Base-by-base conservation (phyloP, 176 grass and related monocot species). In the Musa beccarii region DNA sequence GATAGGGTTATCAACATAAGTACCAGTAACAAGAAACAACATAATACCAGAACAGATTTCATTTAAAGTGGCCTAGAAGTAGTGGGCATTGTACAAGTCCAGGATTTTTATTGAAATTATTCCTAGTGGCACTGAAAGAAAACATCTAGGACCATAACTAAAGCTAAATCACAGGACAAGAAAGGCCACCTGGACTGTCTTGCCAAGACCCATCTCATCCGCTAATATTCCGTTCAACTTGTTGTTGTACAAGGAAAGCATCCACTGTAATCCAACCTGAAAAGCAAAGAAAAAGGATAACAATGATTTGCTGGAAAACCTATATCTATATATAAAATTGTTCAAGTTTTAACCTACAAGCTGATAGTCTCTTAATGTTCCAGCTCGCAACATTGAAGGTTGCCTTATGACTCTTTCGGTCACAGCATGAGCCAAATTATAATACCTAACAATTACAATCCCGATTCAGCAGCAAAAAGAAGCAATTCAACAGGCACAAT, bases 191-290 rank as follows among this genome's bases (percentile, higher is more conserved):
- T 99, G 96, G 53, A 99, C 91, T 79, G 96, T 99, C 86, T 99
- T 99, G 74, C 96, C 96, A 73, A 99, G 96, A 86, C 96, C 96
- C 96, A 99, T 99, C 89, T 99, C 96, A 86, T 99, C 96, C 72
- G 96, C 96, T 78, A 99, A 92, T 86, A 99, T 99, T 66, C 96
- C 96, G 77, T 99, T 99, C 85, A 99, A 73, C 74, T 99, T 99
- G 78, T 99, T 99, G 79, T 99, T 99, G 80, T 99, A 99, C 81
- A 99, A 81, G 25, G 96, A 99, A 80, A 99, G 96, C 96, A 99
- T 99, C 96, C 96, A 99, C 61, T 99, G 96, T 54, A 99, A 87
- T 19, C 96, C 96, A 71, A 99, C 96, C 96, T 99, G 75, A 17
- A 85, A 52, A 80, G 79, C 3, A 50, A 79, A 52, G 14, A 77